Conservation (phyloP, 1,139 yeast genomes). For the Diutina sp. region DNA sequence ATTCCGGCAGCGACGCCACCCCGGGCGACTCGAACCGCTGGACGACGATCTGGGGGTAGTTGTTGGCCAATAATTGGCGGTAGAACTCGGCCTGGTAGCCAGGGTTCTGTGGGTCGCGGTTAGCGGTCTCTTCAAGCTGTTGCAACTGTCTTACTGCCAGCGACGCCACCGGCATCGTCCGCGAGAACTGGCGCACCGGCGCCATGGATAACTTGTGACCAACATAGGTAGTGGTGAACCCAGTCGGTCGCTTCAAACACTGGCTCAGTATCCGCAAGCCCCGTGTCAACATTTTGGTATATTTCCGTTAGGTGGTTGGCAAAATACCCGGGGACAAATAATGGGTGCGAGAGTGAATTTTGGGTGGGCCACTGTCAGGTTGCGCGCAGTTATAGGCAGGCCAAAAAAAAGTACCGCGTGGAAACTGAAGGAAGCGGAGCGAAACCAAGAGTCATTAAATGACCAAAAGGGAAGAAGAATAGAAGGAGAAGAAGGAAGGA, state of each 20-base stretch:
- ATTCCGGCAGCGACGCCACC: slow-evolving; percentile 66
- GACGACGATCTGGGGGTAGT: slow-evolving; percentile 87
- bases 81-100: slow-evolving; percentile 73
- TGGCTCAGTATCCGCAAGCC: neutral
- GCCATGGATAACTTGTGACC: neutral
- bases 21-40: slow-evolving; percentile 89
- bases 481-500: too few species aligned
- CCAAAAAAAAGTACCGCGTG: neutral
- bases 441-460: too few species aligned
- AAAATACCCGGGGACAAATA: too few species aligned
- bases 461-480: neutral
- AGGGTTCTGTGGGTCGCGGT: slow-evolving; percentile 55
- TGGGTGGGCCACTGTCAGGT: neutral
- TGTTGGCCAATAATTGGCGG: slow-evolving; percentile 52
- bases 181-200: neutral
- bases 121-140: slow-evolving; percentile 68
- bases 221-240: neutral
- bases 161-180: neutral
- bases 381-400: neutral
- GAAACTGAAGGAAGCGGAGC: neutral
- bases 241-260: neutral
- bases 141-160: neutral
- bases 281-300: neutral
- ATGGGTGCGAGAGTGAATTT: neutral
- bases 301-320: neutral